Percentiles rank a stretch among this genome's conserved stretches.
These are phyloP conservation scores for Salix caprea DNA, from an alignment of 345 rosid species.

Conservation along the genomic window DNA sequence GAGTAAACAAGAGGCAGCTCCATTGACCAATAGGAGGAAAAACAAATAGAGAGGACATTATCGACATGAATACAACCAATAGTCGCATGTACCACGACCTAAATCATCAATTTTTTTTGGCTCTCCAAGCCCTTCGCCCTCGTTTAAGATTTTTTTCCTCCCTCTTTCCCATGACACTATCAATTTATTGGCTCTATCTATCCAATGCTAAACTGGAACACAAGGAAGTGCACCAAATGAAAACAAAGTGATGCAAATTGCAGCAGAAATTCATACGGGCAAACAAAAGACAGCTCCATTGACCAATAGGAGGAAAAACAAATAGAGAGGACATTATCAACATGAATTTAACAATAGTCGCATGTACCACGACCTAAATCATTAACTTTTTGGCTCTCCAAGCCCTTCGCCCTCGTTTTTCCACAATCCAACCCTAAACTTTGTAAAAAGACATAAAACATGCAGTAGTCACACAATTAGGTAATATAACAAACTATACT, in stretches of 20 bases:
- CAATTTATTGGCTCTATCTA: background rate
- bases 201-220: background rate
- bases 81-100: background rate
- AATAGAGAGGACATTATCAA: background rate
- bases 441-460: background rate
- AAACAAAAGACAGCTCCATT: background rate
- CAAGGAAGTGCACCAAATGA: background rate
- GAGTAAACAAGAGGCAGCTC: background rate
- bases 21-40: background rate
- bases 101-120: background rate
- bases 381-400: background rate
- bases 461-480: background rate
- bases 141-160: background rate
- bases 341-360: background rate
- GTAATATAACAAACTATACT: background rate
- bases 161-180: background rate
- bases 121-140: background rate
- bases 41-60: background rate
- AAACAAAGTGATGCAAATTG: background rate
- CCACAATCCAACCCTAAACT: background rate
- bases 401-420: background rate
- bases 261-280: background rate
- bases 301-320: background rate
- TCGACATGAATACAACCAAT: background rate
- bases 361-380: background rate